Conservation (phyloP, 495 filamentous ascomycete genomes). For the Podospora pseudoanserina region DNA sequence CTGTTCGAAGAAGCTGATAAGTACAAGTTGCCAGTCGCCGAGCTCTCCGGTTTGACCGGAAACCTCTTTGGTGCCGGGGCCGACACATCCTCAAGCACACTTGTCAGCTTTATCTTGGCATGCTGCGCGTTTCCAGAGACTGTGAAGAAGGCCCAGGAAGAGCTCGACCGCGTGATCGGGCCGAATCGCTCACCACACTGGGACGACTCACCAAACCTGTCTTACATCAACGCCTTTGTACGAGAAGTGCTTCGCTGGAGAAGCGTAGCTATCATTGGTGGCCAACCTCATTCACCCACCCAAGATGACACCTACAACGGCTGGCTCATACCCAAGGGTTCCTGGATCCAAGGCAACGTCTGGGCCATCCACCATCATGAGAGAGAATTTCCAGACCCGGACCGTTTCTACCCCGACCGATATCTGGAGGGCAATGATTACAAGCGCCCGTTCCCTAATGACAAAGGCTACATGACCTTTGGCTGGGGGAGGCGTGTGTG, state of each 20-base stretch:
- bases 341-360: conserved; percentile 59
- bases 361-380: conserved; percentile 65
- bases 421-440: conserved; percentile 47
- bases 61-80: conserved; percentile 64
- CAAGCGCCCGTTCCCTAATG: conserved; percentile 52
- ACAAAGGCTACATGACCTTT: conserved; percentile 62
- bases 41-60: conserved; percentile 58
- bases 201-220: conserved; percentile 54
- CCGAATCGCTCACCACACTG: conserved; percentile 51
- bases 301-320: conserved; percentile 57
- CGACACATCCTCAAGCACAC: conserved; percentile 62
- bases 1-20: conserved; percentile 49
- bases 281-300: conserved; percentile 59
- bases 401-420: conserved; percentile 52
- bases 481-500: conserved; percentile 61
- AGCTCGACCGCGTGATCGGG: conserved; percentile 58
- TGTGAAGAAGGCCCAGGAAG: conserved; percentile 40
- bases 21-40: conserved; percentile 48
- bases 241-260: conserved; percentile 64
- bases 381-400: conserved; percentile 59
- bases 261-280: conserved; percentile 60
- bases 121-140: conserved; percentile 54
- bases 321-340: conserved; percentile 50
- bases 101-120: conserved; percentile 61
- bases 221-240: conserved; percentile 57